Conservation (phyloP, 2,329 filamentous ascomycete species). For the Fusarium redolens region DNA sequence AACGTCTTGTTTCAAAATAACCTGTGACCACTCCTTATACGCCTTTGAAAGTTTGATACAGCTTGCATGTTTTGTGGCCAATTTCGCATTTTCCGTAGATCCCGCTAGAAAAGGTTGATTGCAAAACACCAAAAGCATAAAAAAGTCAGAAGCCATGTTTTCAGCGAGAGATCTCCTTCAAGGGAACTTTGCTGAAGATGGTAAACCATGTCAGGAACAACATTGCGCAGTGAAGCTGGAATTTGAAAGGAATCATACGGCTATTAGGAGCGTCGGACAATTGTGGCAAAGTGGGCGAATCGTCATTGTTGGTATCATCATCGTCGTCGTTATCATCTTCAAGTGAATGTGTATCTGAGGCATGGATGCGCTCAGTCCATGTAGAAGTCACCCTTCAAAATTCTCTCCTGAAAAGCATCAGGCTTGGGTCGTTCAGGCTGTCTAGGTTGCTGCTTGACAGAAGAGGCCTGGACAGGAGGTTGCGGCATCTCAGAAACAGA, state of each 20-base stretch:
- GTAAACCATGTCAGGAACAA: slow-evolving; percentile 23
- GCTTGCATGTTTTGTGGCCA: slow-evolving; percentile 25
- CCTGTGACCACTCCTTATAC: slow-evolving; percentile 17
- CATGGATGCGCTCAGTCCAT: slow-evolving; percentile 78
- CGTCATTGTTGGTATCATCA: slow-evolving; percentile 31
- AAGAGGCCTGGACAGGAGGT: slow-evolving; percentile 63
- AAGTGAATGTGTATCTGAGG: slow-evolving; percentile 15
- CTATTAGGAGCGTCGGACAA: slow-evolving; percentile 28
- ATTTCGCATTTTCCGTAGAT: slow-evolving; percentile 22
- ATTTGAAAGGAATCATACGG: slow-evolving; percentile 1
- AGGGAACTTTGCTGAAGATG: slow-evolving; percentile 19
- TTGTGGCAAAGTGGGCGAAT: slow-evolving; percentile 16
- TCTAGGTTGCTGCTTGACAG: slow-evolving; percentile 53
- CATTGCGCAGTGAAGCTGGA: slow-evolving; percentile 22
- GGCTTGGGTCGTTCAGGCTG: slow-evolving; percentile 72
- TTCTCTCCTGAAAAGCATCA: slow-evolving; percentile 95
- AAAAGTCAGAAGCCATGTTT: slow-evolving; percentile 24
- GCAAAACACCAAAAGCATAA: slow-evolving; percentile 29
- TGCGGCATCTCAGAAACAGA: slow-evolving; percentile 74
- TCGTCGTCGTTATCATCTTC: slow-evolving; percentile 39
- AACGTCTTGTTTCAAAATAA: slow-evolving; percentile 18
- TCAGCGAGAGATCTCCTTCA: slow-evolving; percentile 33
- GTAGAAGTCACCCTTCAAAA: slow-evolving; percentile 97
- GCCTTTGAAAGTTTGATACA: slow-evolving; percentile 26
- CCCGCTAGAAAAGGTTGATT: slow-evolving; percentile 25